Percentiles rank a stretch among this genome's conserved stretches.
phyloP scores from a whole-genome alignment of 177 flowering plant species.

The Tripterygium wilfordii region DNA sequence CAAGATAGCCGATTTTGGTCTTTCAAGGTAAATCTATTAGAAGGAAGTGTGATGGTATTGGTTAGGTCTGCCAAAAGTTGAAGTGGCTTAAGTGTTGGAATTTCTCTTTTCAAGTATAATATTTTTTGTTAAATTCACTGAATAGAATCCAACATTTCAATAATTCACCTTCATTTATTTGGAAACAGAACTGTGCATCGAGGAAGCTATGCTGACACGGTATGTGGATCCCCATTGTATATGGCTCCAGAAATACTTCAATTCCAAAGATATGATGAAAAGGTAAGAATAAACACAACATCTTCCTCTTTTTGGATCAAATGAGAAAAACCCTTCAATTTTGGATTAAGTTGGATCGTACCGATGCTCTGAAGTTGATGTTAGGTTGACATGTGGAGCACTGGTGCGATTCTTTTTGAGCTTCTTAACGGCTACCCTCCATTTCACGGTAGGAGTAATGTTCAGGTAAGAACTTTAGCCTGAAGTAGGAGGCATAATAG shows the following conservation, averaged over 20 bases:
- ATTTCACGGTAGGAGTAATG: conserved; percentile 49
- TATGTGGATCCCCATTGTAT: conserved; percentile 62
- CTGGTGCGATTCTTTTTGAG: conserved; percentile 64
- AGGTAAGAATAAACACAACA: conserved; percentile 27
- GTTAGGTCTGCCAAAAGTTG: neutral
- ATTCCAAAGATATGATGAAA: conserved; percentile 54
- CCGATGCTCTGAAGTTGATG: neutral
- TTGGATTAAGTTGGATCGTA: neutral
- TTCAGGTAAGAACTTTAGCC: conserved; percentile 40
- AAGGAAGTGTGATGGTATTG: neutral
- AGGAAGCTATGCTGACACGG: conserved; percentile 43
- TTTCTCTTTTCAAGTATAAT: no score
- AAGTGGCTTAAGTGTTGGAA: neutral
- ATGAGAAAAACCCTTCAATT: no score
- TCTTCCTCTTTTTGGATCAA: neutral
- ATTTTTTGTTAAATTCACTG: no score
- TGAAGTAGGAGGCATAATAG: neutral
- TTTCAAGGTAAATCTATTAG: conserved; percentile 37
- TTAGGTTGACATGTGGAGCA: conserved; percentile 72
- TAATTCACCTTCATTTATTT: neutral
- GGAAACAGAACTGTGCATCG: conserved; percentile 31
- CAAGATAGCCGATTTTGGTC: conserved; percentile 68
- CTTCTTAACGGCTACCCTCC: conserved; percentile 63
- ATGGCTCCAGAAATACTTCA: conserved; percentile 73
- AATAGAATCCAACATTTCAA: neutral